Evolutionary conservation across 169 alveolate genomes (phyloP), one percentile per base, ranked within the genome.

Genomic region (Eimeria brunetti): DNA sequence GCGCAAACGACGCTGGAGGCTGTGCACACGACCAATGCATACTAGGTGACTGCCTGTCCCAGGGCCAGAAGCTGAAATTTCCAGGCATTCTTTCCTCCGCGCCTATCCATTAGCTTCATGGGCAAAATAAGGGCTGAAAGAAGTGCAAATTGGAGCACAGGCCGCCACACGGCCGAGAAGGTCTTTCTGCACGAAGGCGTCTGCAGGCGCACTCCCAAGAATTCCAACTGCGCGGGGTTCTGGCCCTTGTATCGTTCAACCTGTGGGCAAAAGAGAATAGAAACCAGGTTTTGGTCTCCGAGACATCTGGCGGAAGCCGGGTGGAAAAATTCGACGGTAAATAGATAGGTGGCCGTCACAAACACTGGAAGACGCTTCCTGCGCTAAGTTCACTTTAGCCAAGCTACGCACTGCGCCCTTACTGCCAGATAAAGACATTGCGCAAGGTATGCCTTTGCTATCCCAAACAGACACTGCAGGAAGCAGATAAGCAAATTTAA

Each of bases 1-100:
- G 18, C 18, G 33, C 83, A 73, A 73, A 20, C 53, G 41, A 18
- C 16, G 56, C 41, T 33, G 83, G 16, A 73, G 16, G 83, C 53
- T 44, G 0, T 22, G 62, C 18, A 1, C n/a, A 64, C n/a, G 64
- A 33, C 22, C 33, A 49, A 62, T 2, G 41, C 92, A 33, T 58
- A 86, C 92, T 86, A 62, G 24, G 92, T 86, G n/a, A 44, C 92
- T 24, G 92, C 92, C 81, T 86, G 92, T 2, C 92, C 92, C n/a
- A 86, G 67, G 16, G 67, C 92, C 14, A 86, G 67, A 38, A 86
- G 58, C 41, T 86, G 78, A 56, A 86, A 86, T 38, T 86, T 86
- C 92, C 92, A 86, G 16, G 81, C 92, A 16, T 86, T 58, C 20
- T 51, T 86, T 5, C 81, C 92, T 22, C 92, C 92, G 24, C 92